phyloP scores from a whole-genome alignment of 2,329 filamentous ascomycete species.

The Hansfordia pulvinata region DNA sequence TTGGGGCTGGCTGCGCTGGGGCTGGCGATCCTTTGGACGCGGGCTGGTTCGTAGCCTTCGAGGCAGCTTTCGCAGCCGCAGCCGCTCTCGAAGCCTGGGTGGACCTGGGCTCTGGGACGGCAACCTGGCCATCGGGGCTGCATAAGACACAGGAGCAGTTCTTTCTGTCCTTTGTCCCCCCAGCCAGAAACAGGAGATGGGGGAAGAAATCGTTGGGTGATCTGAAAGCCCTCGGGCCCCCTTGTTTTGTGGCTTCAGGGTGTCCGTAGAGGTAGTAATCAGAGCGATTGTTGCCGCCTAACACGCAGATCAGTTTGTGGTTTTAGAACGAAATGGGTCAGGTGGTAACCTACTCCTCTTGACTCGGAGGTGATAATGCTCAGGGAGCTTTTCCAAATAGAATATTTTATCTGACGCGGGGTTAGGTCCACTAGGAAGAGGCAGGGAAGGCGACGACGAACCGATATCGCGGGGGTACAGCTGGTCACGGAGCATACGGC shows the following conservation, averaged over 20 bases:
- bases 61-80: too few species aligned
- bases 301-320: too few species aligned
- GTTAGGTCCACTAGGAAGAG: background rate
- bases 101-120: too few species aligned
- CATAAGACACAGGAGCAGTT: constrained; percentile 11
- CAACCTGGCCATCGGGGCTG: too few species aligned
- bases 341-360: constrained; percentile 4
- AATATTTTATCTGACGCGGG: constrained; percentile 2
- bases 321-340: too few species aligned
- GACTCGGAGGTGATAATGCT: constrained; percentile 5
- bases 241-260: constrained; percentile 5
- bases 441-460: background rate
- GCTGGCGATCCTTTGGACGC: too few species aligned
- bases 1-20: too few species aligned
- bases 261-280: constrained; percentile 12
- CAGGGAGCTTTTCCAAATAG: constrained; percentile 3
- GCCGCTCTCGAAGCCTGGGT: too few species aligned
- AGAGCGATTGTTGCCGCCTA: too few species aligned
- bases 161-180: constrained; percentile 5
- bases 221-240: constrained; percentile 7
- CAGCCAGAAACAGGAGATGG: constrained; percentile 12
- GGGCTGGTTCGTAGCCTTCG: too few species aligned
- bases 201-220: constrained; percentile 11
- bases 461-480: constrained; percentile 3
- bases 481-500: constrained; percentile 4